Evolutionary conservation across 106 monocot genomes (phyloP), one percentile per base, ranked within the genome.

Genomic region (Allium cepa): DNA sequence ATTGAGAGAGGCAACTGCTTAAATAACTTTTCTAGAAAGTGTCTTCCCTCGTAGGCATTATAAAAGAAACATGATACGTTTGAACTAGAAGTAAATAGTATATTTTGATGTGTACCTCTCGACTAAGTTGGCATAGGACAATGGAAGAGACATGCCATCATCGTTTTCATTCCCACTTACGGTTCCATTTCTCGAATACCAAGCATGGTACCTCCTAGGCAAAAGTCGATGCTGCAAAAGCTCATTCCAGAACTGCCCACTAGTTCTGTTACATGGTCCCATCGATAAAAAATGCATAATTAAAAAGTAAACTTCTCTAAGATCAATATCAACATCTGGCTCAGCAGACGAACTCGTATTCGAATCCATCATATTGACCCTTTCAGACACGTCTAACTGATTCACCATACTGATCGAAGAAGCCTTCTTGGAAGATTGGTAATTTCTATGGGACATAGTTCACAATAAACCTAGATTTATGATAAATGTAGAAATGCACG

Each of bases 121-220:
- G 12, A 79, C 72, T 66, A 99, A 84, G 16, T 79, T 90, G 11
- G 53, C 13, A 50, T 99, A 92, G 70, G 78, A 77, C 60, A 99
- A 83, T 27, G 97, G 92, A 10, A 99, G 85, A 49, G 97, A 99
- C 49, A 45, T 69, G 28, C 92, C 97, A 81, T 99, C 87, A 73
- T 99, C 97, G 77, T 92, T 76, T 75, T 92, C 89, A 73, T 84
- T 75, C 1, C 87, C 87, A 74, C 84, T 90, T 47, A 27, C 72
- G 13, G 56, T 60, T 64, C 92, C 89, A 67, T 47, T 77, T 69
- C 89, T 87, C 49, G 97, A 99, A 75, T 92, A 87, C 90, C 97
- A 99, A 62, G 92, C 92, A 87, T 99, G 97, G 73, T 92, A 99
- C 78, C 97, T 82, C 83, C 97, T 92, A 47, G 97, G 97, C 51